phyloP scores from a whole-genome alignment of 1,284 basidiomycete species.

The Chalciporus sp. region DNA sequence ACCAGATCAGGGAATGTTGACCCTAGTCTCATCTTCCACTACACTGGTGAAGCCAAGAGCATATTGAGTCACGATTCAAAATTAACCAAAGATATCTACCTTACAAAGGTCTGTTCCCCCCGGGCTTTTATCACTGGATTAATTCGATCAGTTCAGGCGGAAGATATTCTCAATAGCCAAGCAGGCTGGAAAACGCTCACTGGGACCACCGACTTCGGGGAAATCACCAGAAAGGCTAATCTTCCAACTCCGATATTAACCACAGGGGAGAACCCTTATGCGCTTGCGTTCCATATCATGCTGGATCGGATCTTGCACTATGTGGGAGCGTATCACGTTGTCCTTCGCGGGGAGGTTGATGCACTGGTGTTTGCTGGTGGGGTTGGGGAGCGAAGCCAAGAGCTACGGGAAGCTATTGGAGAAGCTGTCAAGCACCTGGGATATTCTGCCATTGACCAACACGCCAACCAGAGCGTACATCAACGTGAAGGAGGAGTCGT shows the following conservation, averaged over 20 bases:
- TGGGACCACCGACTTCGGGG: constrained; percentile 78
- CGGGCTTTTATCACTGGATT: not conserved
- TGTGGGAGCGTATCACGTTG: constrained; percentile 74
- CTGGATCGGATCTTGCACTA: constrained; percentile 74
- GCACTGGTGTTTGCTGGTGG: constrained; percentile 86
- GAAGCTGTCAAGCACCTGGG: constrained; percentile 61
- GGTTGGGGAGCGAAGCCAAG: constrained; percentile 74
- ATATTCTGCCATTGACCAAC: constrained; percentile 51
- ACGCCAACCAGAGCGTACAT: constrained; percentile 39
- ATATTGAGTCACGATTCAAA: constrained; percentile 53
- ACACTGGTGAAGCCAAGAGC: constrained; percentile 54
- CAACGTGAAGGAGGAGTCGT: constrained; percentile 41
- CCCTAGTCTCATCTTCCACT: constrained; percentile 86
- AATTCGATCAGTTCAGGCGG: constrained; percentile 48
- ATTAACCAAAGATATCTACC: constrained; percentile 54
- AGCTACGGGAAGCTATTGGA: constrained; percentile 61
- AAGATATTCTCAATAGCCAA: constrained; percentile 77
- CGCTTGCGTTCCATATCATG: constrained; percentile 74
- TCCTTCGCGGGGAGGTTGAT: constrained; percentile 68
- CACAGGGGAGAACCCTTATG: constrained; percentile 35
- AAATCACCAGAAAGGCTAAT: constrained; percentile 52
- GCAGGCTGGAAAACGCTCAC: constrained; percentile 75
- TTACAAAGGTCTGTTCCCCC: constrained; percentile 51
- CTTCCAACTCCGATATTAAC: constrained; percentile 3
- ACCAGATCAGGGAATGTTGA: constrained; percentile 83